Percentiles rank a stretch among this genome's conserved stretches.
Evolutionary conservation across 2,329 filamentous ascomycete species (phyloP).

Genomic region (Aphanocladium album): DNA sequence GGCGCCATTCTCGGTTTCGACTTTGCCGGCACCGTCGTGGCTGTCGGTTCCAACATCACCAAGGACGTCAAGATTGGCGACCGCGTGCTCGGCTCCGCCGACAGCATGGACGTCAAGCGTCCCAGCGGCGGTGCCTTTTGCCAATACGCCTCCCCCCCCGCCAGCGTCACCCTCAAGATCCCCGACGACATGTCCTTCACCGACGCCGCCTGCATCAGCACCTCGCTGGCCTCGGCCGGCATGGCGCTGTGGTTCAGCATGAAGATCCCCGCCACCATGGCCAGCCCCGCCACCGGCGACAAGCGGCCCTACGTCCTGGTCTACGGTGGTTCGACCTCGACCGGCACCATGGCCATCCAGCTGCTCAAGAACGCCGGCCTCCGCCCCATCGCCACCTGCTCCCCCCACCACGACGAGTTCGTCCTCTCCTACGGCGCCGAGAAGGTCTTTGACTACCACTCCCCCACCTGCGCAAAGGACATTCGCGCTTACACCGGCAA

Average conservation of each 20-base stretch:
- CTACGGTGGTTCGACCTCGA: conserved; percentile 39
- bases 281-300: conserved; percentile 15
- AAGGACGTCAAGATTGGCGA: conserved; percentile 20
- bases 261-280: conserved; percentile 21
- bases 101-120: conserved; percentile 18
- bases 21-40: conserved; percentile 29
- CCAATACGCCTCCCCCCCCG: conserved; percentile 22
- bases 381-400: conserved; percentile 39
- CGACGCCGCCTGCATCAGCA: conserved; percentile 22
- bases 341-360: conserved; percentile 40
- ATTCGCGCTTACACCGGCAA: conserved; percentile 34
- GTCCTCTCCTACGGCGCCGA: conserved; percentile 39
- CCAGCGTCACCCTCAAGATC: conserved; percentile 20
- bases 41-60: conserved; percentile 17
- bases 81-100: conserved; percentile 22
- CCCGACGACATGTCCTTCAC: conserved; percentile 22
- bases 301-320: conserved; percentile 31
- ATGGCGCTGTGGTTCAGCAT: conserved; percentile 27
- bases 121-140: conserved; percentile 25
- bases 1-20: conserved; percentile 30
- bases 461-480: conserved; percentile 26
- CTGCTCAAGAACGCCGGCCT: conserved; percentile 33
- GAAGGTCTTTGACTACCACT: conserved; percentile 40
- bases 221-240: conserved; percentile 23
- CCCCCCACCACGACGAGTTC: conserved; percentile 36